A percentile compares a stretch with the other conserved stretches of the same genome.
Conservation (phyloP, 1,284 basidiomycete genomes). For the Cryptococcus sp. region DNA sequence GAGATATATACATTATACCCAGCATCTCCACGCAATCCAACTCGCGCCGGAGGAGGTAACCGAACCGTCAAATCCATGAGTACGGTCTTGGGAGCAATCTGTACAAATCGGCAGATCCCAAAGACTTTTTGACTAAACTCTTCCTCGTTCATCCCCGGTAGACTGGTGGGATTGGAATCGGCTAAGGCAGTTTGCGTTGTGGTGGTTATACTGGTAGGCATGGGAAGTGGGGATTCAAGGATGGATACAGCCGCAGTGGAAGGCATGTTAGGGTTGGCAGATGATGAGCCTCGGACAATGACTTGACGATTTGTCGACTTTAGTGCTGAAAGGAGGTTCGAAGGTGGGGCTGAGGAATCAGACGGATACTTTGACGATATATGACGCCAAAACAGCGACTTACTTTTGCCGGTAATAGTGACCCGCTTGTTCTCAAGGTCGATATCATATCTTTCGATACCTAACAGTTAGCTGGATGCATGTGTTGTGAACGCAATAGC, state of each 20-base stretch:
- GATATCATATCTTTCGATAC: conserved; percentile 47
- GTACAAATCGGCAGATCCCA: conserved; percentile 48
- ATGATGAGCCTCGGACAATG: conserved; percentile 46
- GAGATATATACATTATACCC: conserved; percentile 45
- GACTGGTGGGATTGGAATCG: conserved; percentile 2
- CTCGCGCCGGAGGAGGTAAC: conserved; percentile 30
- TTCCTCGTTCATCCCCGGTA: conserved; percentile 40
- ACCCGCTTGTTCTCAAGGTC: conserved; percentile 47
- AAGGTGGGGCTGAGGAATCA: conserved; percentile 39
- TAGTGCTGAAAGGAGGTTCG: conserved; percentile 43
- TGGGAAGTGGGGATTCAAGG: conserved; percentile 45
- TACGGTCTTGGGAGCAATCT: conserved; percentile 43
- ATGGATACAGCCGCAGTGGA: conserved; percentile 46
- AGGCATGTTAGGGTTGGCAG: conserved; percentile 21
- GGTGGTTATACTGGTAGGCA: conserved; percentile 26
- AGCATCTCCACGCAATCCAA: conserved; percentile 10
- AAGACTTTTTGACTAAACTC: conserved; percentile 47
- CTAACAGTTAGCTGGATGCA: conserved; percentile 11
- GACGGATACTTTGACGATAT: background rate
- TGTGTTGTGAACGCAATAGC: background rate
- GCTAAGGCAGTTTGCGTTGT: conserved; percentile 23
- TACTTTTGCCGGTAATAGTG: conserved; percentile 45
- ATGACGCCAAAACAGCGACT: conserved; percentile 4
- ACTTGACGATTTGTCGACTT: conserved; percentile 48
- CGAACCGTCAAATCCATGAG: conserved; percentile 48